Base-by-base conservation (phyloP, 805 yeast species). In the Candida multigemmis region DNA sequence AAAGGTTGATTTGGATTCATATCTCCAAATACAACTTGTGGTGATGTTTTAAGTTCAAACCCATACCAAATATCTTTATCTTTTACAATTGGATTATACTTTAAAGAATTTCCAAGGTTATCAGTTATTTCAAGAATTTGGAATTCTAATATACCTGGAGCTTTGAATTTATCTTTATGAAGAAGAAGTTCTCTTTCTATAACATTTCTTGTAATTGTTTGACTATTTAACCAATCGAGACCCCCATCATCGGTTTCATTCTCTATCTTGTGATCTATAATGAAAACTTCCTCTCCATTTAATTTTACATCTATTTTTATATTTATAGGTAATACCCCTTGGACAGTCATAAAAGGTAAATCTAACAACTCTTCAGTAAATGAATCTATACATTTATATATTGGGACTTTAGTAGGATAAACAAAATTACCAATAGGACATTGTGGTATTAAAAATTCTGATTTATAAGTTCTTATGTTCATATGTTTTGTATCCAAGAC, bases 351-450 rank as follows among this genome's bases (percentile, higher is more conserved):
- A 13, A 60, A 45, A 0, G 68, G 68, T n/a, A 60, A 43, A 11
- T 41, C 38, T 25, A 64, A 35, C 9, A 48, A 36, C 12, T 48
- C 49, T 13, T 65, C 53, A 37, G 74, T 82, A 3, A 48, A 26
- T 2, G 16, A 14, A 3, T 49, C 41, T 4, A 75, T 55, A 57
- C 97, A 91, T 36, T 69, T 65, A 39, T 76, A 72, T 18, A 40
- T 45, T 4, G 39, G 24, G 12, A 39, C 30, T 6, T 32, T 30
- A 16, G 66, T 58, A 0, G 68, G 60, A 14, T 59, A 52, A 2
- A 36, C 38, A 28, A 85, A 68, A 12, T 61, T 50, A 0, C 84
- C 94, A 3, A 56, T 58, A 1, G 98, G 98, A 49, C 98, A 89
- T 22, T 63, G 48, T 3, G 93, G 76, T 6, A 91, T 62, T 12